Evolutionary conservation across 768 basidiomycete genomes (phyloP).

Genomic region (Thelephora ganbajun): DNA sequence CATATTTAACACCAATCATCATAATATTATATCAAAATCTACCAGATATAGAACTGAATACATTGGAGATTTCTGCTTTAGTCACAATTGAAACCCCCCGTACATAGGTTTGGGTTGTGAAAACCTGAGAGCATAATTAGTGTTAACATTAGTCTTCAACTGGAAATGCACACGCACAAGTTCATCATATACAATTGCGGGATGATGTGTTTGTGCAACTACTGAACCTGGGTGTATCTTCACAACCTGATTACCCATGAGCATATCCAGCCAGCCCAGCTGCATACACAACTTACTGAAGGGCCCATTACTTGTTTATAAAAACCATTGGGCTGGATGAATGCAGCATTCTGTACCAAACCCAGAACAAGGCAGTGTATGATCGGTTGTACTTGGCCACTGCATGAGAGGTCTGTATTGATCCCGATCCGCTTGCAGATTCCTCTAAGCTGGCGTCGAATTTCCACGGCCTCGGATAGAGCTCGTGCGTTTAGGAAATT

Average conservation of each 20-base stretch:
- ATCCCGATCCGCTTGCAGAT: slow-evolving; percentile 48
- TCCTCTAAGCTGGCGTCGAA: slow-evolving; percentile 62
- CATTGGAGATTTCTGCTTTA: too few species aligned
- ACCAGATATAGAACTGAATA: too few species aligned
- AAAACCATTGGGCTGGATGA: slow-evolving; percentile 71
- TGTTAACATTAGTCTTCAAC: slow-evolving; percentile 1
- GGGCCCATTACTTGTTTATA: slow-evolving; percentile 77
- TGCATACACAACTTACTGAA: slow-evolving; percentile 28
- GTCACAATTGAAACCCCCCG: slow-evolving; percentile 19
- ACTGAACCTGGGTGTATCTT: slow-evolving; percentile 89
- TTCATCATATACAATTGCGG: slow-evolving; percentile 88
- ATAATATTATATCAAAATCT: too few species aligned
- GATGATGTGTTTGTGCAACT: slow-evolving; percentile 66
- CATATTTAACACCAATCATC: too few species aligned
- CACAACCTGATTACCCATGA: slow-evolving; percentile 30
- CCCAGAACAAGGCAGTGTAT: slow-evolving; percentile 64
- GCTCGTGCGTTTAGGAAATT: slow-evolving; percentile 78
- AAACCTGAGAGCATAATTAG: slow-evolving; percentile 32
- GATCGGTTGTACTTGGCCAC: slow-evolving; percentile 23
- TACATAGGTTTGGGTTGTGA: slow-evolving; percentile 78
- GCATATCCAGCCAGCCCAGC: slow-evolving; percentile 1
- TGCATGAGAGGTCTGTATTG: slow-evolving; percentile 24
- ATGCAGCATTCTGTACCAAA: slow-evolving; percentile 69
- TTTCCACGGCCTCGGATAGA: slow-evolving; percentile 63
- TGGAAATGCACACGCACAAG: slow-evolving; percentile 39